A percentile compares a stretch with the other conserved stretches of the same genome.
Conservation (phyloP, 352 stramenopile species). For the Blastocystis sp. region DNA sequence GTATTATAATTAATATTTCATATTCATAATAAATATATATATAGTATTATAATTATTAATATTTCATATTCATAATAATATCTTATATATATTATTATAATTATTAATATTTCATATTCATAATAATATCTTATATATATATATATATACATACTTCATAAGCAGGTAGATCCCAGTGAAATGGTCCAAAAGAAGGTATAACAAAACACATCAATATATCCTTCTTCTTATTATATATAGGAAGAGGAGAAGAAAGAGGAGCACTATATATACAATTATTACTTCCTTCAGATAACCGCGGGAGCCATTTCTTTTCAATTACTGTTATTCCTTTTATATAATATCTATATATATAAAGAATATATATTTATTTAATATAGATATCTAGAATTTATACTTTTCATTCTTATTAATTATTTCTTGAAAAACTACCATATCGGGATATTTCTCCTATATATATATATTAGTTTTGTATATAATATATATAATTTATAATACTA, state of each 20-base stretch:
- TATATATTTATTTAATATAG: not conserved
- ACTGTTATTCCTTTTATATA: slow-evolving; percentile 39
- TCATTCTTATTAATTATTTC: slow-evolving; percentile 38
- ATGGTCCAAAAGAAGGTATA: slow-evolving; percentile 35
- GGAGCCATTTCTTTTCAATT: slow-evolving; percentile 38
- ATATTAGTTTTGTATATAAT: slow-evolving; percentile 2
- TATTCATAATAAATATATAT: too few relatives aligned
- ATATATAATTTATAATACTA: not conserved
- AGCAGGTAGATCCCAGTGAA: slow-evolving; percentile 38
- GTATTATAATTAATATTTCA: too few relatives aligned
- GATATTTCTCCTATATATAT: slow-evolving; percentile 31
- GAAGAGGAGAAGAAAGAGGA: slow-evolving; percentile 32
- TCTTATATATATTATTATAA: too few relatives aligned
- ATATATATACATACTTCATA: too few relatives aligned
- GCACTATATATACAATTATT: slow-evolving; percentile 32
- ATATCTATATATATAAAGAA: not conserved
- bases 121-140: too few relatives aligned
- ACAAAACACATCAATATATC: slow-evolving; percentile 38
- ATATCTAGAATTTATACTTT: too few relatives aligned
- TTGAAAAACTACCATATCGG: slow-evolving; percentile 33
- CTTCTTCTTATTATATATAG: slow-evolving; percentile 25
- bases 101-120: too few relatives aligned
- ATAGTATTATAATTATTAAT: too few relatives aligned
- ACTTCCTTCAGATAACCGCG: slow-evolving; percentile 28
- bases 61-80: too few relatives aligned